Evolutionary conservation across 352 stramenopile species (phyloP), one percentile per base, ranked within the genome.

Genomic region (Phytophthora agathidicida): DNA sequence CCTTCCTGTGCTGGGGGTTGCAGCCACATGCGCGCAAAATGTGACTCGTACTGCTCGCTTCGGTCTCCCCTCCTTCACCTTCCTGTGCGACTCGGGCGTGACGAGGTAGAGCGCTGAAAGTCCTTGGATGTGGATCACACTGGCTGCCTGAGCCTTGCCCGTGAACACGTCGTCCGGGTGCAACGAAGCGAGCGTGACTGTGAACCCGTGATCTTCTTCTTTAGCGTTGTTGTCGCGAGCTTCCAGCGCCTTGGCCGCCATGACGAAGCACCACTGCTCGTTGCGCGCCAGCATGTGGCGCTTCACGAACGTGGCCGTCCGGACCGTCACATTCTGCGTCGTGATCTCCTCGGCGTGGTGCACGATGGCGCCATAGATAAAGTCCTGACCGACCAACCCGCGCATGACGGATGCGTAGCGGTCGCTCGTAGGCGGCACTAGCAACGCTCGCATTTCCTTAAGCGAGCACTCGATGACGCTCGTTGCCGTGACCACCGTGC

Each of bases 261-360:
- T 68, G 13, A 83, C 68, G 35, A 71, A 83, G 41, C 62, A 80
- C 74, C 71, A 84, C 44, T 86, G 68, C 31, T 86, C 73, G 52
- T 73, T 79, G 44, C 61, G 69, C 22, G 65, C 63, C 20, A 86
- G 66, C 42, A 79, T 42, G 49, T 79, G 68, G 8, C 73, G 46
- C 26, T 73, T 75, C 9, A 60, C 60, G 50, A 86, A 83, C 48
- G 66, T 81, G n/a, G 60, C 71, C 2, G 74, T 86, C 60, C 77
- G 69, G 30, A 77, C 69, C 35, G 67, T 72, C 55, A 79, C 20
- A 26, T 71, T 52, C 30, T 60, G 59, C 27, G 36, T 59, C 52
- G 24, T 38, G 16, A 46, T 56, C 28, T 72, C 72, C 10, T 61
- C 47, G 14, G 62, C 57, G 47, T 64, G 57, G 30, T 81, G 73